A percentile compares a stretch with the other conserved stretches of the same genome.
Evolutionary conservation across 352 stramenopile species (phyloP).

Genomic region (Thalassiosira tumida): DNA sequence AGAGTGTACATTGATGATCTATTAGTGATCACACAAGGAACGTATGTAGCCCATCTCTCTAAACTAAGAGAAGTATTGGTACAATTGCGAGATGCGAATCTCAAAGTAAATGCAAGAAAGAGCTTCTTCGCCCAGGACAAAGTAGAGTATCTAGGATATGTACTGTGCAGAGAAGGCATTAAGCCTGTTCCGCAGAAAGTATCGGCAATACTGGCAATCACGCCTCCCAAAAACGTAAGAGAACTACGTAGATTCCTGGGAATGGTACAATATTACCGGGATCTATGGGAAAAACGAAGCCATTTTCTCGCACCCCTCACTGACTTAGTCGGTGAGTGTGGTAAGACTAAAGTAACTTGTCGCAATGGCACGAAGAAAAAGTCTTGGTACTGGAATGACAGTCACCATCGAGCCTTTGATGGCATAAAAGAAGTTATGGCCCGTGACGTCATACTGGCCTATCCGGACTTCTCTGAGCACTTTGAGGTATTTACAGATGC

Average conservation of each 20-base stretch:
- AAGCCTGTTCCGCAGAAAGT: slow-evolving; percentile 54
- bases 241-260: slow-evolving; percentile 75
- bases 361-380: slow-evolving; percentile 39
- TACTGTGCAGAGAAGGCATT: slow-evolving; percentile 24
- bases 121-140: slow-evolving; percentile 45
- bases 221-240: slow-evolving; percentile 66
- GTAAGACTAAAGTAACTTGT: slow-evolving; percentile 60
- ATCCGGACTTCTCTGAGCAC: slow-evolving; percentile 78
- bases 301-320: slow-evolving; percentile 80
- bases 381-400: slow-evolving; percentile 61
- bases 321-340: slow-evolving; percentile 75
- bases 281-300: slow-evolving; percentile 80
- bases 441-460: slow-evolving; percentile 75
- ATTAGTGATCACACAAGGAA: slow-evolving; percentile 23
- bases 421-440: slow-evolving; percentile 76
- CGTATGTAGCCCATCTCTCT: slow-evolving; percentile 54
- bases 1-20: slow-evolving; percentile 56
- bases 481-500: slow-evolving; percentile 79
- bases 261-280: slow-evolving; percentile 82
- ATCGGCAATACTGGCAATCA: slow-evolving; percentile 19
- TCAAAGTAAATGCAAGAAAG: slow-evolving; percentile 60
- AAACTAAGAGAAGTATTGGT: slow-evolving; percentile 62
- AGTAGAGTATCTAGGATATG: slow-evolving; percentile 67
- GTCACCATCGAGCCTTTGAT: slow-evolving; percentile 81
- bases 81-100: slow-evolving; percentile 14